Evolutionary conservation across 2,329 filamentous ascomycete species (phyloP).

Genomic region (Cryoendolithus antarcticus): DNA sequence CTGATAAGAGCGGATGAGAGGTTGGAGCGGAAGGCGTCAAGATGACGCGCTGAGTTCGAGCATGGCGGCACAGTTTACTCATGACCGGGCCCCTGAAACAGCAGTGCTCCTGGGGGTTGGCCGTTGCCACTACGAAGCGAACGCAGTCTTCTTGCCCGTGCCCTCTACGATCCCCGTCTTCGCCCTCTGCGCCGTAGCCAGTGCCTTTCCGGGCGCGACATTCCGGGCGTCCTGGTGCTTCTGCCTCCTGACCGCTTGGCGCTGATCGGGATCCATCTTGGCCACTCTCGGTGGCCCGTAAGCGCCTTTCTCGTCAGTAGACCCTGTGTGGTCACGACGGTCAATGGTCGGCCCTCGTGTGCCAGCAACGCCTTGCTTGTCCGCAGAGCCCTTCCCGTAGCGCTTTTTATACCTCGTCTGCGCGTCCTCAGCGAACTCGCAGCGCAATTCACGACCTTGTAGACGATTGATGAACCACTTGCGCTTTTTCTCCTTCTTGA

Average conservation of each 20-base stretch:
- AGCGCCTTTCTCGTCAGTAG: too few species aligned
- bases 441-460: constrained; percentile 65
- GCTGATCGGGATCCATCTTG: constrained; percentile 20
- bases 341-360: constrained; percentile 8
- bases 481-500: constrained; percentile 35
- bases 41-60: too few species aligned
- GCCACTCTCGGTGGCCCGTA: constrained; percentile 11
- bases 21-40: too few species aligned
- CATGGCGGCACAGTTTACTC: too few species aligned
- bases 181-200: constrained; percentile 45
- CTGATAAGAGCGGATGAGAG: too few species aligned
- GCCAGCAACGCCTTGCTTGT: constrained; percentile 9
- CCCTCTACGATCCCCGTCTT: constrained; percentile 69
- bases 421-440: constrained; percentile 89
- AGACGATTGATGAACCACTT: constrained; percentile 79
- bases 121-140: constrained; percentile 43
- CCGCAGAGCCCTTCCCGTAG: constrained; percentile 47
- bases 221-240: constrained; percentile 30
- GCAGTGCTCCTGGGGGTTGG: too few species aligned
- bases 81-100: too few species aligned
- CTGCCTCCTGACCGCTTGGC: constrained; percentile 23
- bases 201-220: constrained; percentile 31
- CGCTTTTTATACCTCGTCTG: constrained; percentile 86
- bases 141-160: constrained; percentile 69
- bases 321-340: constrained; percentile 1